Evolutionary conservation across 1,139 yeast species (phyloP), one percentile per base, ranked within the genome.

Genomic region (Pichia terricola): DNA sequence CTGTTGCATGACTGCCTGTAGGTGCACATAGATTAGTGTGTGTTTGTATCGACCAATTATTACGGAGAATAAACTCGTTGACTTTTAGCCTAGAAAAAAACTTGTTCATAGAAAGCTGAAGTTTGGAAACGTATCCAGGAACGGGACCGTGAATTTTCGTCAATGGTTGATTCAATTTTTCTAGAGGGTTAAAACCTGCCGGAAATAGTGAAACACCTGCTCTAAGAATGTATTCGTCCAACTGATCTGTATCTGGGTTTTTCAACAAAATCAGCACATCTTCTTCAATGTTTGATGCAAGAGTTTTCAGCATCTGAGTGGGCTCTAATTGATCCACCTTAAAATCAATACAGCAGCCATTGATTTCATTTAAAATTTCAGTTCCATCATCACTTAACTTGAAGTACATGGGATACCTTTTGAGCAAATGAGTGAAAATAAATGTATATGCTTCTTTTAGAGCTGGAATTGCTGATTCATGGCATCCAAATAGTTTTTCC

Each of bases 151-250:
- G 87, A 38, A 80, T 71, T 35, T 45, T 49, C 0, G 81, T 69
- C 43, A 79, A 57, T 3, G 81, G 81, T 40, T 60, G 67, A 49
- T 76, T 68, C 55, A 81, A 69, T 46, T 81, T 71, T 35, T 66
- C 70, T 6, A 59, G 55, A 2, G 89, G 91, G 51, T 79, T 73
- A 59, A 84, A 84, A 0, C 91, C 94, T 3, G 84, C 80, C 0
- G 94, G 88, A 63, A 81, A 82, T 3, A 79, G 79, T 56, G 81
- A 74, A 0, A 77, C 66, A 0, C 85, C 86, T 0, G 76, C 83
- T 49, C 81, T 72, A 55, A 81, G 69, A 46, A 70, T 69, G 59
- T 81, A 82, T 59, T 82, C 85, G 9, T 69, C 67, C 4, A 28
- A 6, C 37, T 70, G 72, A 11, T 67, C 69, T 35, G 64, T 68